A percentile compares a stretch with the other conserved stretches of the same genome.
phyloP scores from a whole-genome alignment of 805 yeast genomes.

The Teunomyces tritomae region DNA sequence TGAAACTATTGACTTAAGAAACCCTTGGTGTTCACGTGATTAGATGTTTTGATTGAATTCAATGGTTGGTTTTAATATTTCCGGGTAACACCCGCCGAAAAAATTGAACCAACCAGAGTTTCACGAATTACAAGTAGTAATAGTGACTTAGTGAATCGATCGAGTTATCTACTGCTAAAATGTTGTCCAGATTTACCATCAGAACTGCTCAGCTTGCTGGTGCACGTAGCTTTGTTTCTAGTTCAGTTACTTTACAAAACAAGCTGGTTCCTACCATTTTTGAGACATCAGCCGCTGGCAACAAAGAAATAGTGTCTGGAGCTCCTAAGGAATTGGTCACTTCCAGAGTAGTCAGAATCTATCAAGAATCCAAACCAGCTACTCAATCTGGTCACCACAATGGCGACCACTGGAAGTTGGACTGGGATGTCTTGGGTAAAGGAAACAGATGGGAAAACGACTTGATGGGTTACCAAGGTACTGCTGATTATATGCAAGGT shows the following conservation, averaged over 20 bases:
- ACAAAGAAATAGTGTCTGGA: conserved; percentile 68
- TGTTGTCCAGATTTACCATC: conserved; percentile 24
- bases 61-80: not conserved
- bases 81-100: conserved; percentile 16
- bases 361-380: conserved; percentile 73
- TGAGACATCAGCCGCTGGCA: conserved; percentile 13
- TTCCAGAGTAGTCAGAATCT: conserved; percentile 71
- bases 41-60: too few species aligned
- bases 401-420: conserved; percentile 65
- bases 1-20: too few species aligned
- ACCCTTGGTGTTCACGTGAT: not conserved
- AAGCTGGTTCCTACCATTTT: conserved; percentile 21
- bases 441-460: conserved; percentile 89
- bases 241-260: conserved; percentile 16
- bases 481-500: conserved; percentile 80
- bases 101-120: conserved; percentile 26
- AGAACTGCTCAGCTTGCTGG: conserved; percentile 12
- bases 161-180: conserved; percentile 5
- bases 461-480: conserved; percentile 79
- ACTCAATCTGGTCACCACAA: conserved; percentile 70
- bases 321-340: conserved; percentile 68
- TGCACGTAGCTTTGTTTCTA: conserved; percentile 25
- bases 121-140: conserved; percentile 9
- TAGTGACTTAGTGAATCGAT: conserved; percentile 1
- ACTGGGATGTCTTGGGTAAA: conserved; percentile 77